These are phyloP conservation scores for Vachellia collinsii DNA, from an alignment of 306 rosid genomes.

Conservation along the genomic window DNA sequence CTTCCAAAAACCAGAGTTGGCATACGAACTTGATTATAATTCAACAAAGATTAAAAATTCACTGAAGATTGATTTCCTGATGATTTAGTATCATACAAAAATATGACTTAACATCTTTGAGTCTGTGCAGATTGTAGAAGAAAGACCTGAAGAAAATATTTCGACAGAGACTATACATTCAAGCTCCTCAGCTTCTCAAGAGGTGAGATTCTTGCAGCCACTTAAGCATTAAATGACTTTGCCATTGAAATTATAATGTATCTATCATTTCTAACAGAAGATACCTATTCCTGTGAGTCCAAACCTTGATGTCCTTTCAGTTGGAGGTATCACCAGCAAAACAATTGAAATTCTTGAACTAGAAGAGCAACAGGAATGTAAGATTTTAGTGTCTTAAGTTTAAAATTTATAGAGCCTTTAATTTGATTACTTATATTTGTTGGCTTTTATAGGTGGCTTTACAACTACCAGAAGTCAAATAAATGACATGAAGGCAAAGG, in stretches of 20 bases:
- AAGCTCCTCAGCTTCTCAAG: background rate
- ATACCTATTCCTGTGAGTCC: background rate
- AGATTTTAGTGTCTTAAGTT: background rate
- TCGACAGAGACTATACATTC: background rate
- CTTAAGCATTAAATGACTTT: background rate
- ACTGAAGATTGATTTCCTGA: background rate
- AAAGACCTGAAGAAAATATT: background rate
- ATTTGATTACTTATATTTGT: background rate
- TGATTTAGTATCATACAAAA: background rate
- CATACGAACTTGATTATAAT: background rate
- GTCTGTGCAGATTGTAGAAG: background rate
- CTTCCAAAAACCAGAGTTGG: background rate
- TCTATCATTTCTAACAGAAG: background rate
- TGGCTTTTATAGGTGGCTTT: background rate
- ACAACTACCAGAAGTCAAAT: background rate
- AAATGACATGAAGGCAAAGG: background rate
- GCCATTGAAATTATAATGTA: background rate
- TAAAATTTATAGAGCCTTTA: background rate
- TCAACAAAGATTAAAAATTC: background rate
- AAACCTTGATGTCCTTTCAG: background rate
- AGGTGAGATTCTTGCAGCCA: background rate
- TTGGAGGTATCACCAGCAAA: background rate
- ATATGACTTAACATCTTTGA: background rate
- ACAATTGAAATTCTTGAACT: background rate
- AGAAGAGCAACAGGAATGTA: background rate